Conservation (phyloP, 2,329 filamentous ascomycete species). For the Cladosporium halotolerans region DNA sequence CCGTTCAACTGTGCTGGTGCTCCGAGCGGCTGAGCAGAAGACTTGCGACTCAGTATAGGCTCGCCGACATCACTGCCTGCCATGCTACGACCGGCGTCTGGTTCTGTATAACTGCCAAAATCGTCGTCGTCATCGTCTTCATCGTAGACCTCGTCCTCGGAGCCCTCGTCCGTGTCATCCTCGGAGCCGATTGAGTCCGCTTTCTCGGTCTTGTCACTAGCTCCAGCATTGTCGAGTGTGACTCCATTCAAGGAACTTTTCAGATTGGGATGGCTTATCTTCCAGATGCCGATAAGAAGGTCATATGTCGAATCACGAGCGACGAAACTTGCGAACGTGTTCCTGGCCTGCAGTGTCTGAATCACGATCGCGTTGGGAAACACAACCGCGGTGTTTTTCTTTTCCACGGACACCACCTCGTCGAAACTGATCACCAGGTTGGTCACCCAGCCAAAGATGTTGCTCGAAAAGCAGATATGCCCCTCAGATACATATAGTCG, state of each 20-base stretch:
- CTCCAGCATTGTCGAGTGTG: constrained; percentile 66
- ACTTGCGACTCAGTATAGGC: constrained; percentile 58
- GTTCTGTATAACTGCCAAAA: constrained; percentile 54
- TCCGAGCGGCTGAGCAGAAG: constrained; percentile 50
- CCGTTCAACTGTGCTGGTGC: constrained; percentile 34
- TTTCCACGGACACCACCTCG: constrained; percentile 93
- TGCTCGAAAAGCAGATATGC: constrained; percentile 97
- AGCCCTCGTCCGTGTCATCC: constrained; percentile 52
- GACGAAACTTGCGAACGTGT: constrained; percentile 92
- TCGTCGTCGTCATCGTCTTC: constrained; percentile 68
- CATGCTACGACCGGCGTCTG: constrained; percentile 43
- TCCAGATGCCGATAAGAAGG: constrained; percentile 96
- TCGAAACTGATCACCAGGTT: constrained; percentile 98
- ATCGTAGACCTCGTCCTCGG: constrained; percentile 71
- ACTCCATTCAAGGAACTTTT: constrained; percentile 89
- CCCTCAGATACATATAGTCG: constrained; percentile 94
- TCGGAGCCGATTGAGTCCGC: constrained; percentile 53
- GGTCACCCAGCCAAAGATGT: constrained; percentile 96
- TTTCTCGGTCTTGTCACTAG: constrained; percentile 87
- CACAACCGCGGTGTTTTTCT: constrained; percentile 87
- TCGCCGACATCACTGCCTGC: constrained; percentile 48
- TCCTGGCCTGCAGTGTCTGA: constrained; percentile 87
- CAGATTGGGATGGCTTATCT: constrained; percentile 85
- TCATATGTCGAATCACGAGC: constrained; percentile 95
- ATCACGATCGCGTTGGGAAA: constrained; percentile 98